Conservation (phyloP, 2,329 filamentous ascomycete genomes). For the Aspergillus versicolor region DNA sequence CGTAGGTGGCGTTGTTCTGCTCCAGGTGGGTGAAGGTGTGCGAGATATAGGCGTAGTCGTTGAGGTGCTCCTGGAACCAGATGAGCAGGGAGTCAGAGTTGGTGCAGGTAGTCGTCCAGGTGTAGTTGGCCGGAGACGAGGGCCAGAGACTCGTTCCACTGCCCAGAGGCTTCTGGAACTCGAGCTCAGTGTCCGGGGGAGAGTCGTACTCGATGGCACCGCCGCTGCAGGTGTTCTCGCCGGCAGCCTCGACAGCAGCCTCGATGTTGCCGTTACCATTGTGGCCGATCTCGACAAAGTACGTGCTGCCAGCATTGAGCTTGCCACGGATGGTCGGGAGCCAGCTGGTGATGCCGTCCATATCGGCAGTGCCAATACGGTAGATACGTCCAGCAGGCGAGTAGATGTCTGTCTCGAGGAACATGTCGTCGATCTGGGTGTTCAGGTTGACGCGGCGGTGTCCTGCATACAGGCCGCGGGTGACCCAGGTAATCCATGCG, state of each 20-base stretch:
- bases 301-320: slow-evolving; percentile 53
- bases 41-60: slow-evolving; percentile 59
- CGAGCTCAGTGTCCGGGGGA: slow-evolving; percentile 47
- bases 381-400: slow-evolving; percentile 50
- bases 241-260: slow-evolving; percentile 26
- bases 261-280: slow-evolving; percentile 58
- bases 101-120: slow-evolving; percentile 52
- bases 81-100: slow-evolving; percentile 50
- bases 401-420: slow-evolving; percentile 55
- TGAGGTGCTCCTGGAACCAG: slow-evolving; percentile 55
- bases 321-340: slow-evolving; percentile 43
- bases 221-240: slow-evolving; percentile 27
- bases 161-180: slow-evolving; percentile 53
- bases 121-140: slow-evolving; percentile 43
- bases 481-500: slow-evolving; percentile 63
- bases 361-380: slow-evolving; percentile 49
- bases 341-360: slow-evolving; percentile 48
- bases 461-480: slow-evolving; percentile 57
- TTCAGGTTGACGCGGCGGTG: slow-evolving; percentile 55
- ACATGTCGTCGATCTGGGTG: slow-evolving; percentile 64
- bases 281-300: slow-evolving; percentile 55
- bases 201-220: slow-evolving; percentile 48
- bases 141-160: slow-evolving; percentile 54
- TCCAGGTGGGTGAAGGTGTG: slow-evolving; percentile 63
- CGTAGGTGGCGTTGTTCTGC: slow-evolving; percentile 60